phyloP scores from a whole-genome alignment of 192 early-diverging fungal genomes.

The Funneliformis geosporum region DNA sequence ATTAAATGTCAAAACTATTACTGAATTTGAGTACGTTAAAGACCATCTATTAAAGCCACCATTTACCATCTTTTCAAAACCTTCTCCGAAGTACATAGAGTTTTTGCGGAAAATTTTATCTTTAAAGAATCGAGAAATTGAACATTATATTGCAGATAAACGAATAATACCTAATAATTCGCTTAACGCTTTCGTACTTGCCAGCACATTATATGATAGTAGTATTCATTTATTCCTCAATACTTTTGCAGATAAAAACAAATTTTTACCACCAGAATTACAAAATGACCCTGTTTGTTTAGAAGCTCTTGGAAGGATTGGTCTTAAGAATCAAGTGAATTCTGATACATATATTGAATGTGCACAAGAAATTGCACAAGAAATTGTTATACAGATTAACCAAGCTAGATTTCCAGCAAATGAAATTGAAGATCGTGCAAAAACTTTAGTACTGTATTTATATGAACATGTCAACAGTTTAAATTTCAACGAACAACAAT shows the following conservation, averaged over 20 bases:
- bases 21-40: not conserved
- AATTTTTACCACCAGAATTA: not conserved
- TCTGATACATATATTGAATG: slow-evolving; percentile 2
- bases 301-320: not conserved
- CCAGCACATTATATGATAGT: not conserved
- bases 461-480: not conserved
- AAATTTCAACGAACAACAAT: slow-evolving; percentile 1
- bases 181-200: not conserved
- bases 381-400: not conserved
- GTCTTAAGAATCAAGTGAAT: not conserved
- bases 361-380: slow-evolving; percentile 6
- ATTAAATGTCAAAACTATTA: not conserved
- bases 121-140: not conserved
- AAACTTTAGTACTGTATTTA: not conserved
- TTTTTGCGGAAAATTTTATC: not conserved
- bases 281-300: not conserved
- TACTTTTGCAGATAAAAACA: not conserved
- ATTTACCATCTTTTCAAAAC: not conserved
- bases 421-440: not conserved
- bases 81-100: not conserved
- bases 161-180: not conserved
- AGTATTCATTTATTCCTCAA: not conserved
- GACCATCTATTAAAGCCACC: not conserved
- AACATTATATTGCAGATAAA: not conserved
- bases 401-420: not conserved